Percentiles rank a stretch among this genome's conserved stretches.
These are phyloP conservation scores for Chlorella ohadii DNA, from an alignment of 139 green algal species.

Conservation along the genomic window DNA sequence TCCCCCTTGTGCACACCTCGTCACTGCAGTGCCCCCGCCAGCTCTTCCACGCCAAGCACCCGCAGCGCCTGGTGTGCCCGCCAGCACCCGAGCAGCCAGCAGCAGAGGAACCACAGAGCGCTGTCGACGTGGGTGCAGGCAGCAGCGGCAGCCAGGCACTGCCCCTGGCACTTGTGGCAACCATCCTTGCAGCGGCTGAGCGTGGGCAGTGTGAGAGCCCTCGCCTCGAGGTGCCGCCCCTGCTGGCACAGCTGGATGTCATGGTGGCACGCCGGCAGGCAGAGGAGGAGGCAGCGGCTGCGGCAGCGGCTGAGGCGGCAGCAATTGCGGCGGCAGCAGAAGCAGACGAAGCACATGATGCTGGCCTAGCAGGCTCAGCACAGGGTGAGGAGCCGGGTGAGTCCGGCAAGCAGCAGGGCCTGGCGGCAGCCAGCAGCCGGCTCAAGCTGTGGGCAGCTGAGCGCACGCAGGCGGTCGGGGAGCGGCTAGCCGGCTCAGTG, in stretches of 20 bases:
- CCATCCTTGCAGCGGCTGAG: slow-evolving; percentile 57
- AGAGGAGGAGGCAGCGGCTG: background rate
- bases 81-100: background rate
- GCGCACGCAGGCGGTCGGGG: slow-evolving; percentile 7
- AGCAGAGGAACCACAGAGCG: too few species aligned
- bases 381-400: background rate
- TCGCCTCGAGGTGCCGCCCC: slow-evolving; percentile 32
- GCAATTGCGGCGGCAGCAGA: background rate
- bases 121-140: slow-evolving; percentile 8
- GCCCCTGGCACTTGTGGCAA: slow-evolving; percentile 70
- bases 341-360: background rate
- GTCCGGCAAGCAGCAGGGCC: background rate
- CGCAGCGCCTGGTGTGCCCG: slow-evolving; percentile 55
- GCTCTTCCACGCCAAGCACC: slow-evolving; percentile 81
- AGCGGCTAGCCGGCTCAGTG: slow-evolving; percentile 20
- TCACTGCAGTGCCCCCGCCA: slow-evolving; percentile 75
- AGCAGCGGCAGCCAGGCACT: slow-evolving; percentile 51
- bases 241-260: slow-evolving; percentile 52
- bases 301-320: background rate
- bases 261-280: slow-evolving; percentile 2
- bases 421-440: background rate
- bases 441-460: slow-evolving; percentile 27
- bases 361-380: too few species aligned
- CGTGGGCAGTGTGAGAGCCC: background rate
- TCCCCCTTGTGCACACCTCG: too few species aligned